Evolutionary conservation across 345 rosid species (phyloP).

Genomic region (Rhizophora apiculata): DNA sequence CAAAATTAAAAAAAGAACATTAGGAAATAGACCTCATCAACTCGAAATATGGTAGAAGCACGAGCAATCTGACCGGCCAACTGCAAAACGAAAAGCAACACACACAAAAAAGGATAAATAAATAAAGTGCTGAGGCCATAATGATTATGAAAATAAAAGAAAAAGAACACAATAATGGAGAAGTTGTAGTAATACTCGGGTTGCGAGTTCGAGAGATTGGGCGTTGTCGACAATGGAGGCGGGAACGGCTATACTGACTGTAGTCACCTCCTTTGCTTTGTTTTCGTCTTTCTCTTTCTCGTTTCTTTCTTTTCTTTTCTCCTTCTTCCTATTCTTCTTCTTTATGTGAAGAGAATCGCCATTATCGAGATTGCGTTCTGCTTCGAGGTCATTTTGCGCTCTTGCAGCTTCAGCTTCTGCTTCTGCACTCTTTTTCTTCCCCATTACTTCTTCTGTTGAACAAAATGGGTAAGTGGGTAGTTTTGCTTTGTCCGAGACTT

Average conservation of each 20-base stretch:
- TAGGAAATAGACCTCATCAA: conserved; percentile 62
- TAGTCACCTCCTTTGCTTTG: conserved; percentile 39
- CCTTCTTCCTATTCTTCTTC: conserved; percentile 24
- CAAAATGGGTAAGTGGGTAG: too few species aligned
- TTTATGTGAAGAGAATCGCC: conserved; percentile 22
- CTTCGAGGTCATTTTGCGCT: neutral
- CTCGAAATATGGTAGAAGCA: conserved; percentile 80
- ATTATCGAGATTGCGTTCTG: conserved; percentile 21
- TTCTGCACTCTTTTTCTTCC: conserved; percentile 44
- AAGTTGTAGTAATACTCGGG: conserved; percentile 48
- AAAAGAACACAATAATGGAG: neutral
- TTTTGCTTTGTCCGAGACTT: too few species aligned
- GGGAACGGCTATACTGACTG: conserved; percentile 80
- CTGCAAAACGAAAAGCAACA: conserved; percentile 31
- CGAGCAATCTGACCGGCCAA: conserved; percentile 94
- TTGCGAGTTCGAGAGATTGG: conserved; percentile 90
- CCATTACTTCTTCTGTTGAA: conserved; percentile 36
- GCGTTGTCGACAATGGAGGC: conserved; percentile 94
- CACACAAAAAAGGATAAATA: neutral
- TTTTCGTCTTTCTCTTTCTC: conserved; percentile 22
- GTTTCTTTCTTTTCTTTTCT: conserved; percentile 17
- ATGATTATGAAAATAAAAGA: neutral
- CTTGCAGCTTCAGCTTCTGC: conserved; percentile 16
- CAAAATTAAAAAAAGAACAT: too few species aligned
- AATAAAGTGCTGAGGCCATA: neutral